Base-by-base conservation (phyloP, 2,329 filamentous ascomycete species). In the Macroventuria anomochaeta region DNA sequence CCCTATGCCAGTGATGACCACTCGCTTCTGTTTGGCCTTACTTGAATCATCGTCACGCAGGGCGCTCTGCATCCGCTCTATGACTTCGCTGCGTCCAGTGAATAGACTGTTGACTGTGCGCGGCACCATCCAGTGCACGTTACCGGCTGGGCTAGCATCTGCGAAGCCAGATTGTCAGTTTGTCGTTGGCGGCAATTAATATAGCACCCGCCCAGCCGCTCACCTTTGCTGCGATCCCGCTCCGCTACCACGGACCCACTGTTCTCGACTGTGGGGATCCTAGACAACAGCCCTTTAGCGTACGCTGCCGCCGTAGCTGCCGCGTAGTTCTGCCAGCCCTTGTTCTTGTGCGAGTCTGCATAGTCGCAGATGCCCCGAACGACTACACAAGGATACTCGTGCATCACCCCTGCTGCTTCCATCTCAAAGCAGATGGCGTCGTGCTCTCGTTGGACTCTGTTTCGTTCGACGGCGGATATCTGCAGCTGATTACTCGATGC, bases 1-100 rank as follows among this genome's bases (percentile, higher is more conserved):
- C 15, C 67, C 71, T 10, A 71, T 55, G 17, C 68, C 71, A 15
- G 57, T 59, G 29, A 74, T 64, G 25, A 71, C 65, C n/a, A 70
- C 61, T 23, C 53, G 53, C 36, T 54, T 65, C 43, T 64, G 65
- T 17, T 42, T 39, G 54, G 46, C 32, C 55, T 39, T n/a, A 49
- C 21, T 20, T 15, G 38, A 29, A 29, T 13, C 20, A 8, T 15
- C 21, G 15, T 40, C 29, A 7, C 23, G 31, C 7, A 46, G 32
- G 20, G 43, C 31, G 7, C n/a, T 34, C 20, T 29, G 43, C 7
- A 46, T 36, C n/a, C 43, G 48, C 3, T 58, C 21, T 20, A 68
- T 39, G 31, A 68, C 42, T n/a, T 58, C 56, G 11, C 55, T 26
- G 32, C 65, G 51, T 11, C 64, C 64, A 17, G 55, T 65, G 41